Percentiles rank a stretch among this genome's conserved stretches.
phyloP scores from a whole-genome alignment of 1,284 basidiomycete genomes.

The Sporisorium graminicola region DNA sequence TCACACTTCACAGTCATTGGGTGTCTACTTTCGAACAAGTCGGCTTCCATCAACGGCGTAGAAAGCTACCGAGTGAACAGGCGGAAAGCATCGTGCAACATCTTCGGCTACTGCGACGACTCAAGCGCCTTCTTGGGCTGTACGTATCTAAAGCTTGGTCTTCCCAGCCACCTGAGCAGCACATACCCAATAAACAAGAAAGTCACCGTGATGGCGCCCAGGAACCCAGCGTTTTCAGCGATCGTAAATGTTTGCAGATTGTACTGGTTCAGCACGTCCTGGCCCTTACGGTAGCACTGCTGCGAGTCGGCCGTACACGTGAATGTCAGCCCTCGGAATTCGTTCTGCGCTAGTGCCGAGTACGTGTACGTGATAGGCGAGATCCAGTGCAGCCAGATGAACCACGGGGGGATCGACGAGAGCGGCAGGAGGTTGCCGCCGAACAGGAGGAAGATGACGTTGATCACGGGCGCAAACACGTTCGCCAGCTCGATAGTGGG shows the following conservation, averaged over 20 bases:
- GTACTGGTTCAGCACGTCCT: constrained; percentile 55
- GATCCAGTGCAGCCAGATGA: constrained; percentile 55
- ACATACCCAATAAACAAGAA: constrained; percentile 45
- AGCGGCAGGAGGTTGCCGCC: constrained; percentile 55
- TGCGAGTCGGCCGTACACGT: constrained; percentile 28
- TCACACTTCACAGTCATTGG: background rate
- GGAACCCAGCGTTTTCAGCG: constrained; percentile 53
- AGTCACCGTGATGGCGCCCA: constrained; percentile 45
- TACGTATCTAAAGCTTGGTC: constrained; percentile 37
- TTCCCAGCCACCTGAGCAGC: constrained; percentile 32
- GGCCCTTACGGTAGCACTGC: constrained; percentile 53
- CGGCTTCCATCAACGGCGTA: too few relatives aligned
- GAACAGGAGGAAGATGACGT: constrained; percentile 58
- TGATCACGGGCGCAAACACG: constrained; percentile 58
- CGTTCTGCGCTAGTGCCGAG: constrained; percentile 53
- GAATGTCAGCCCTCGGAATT: constrained; percentile 37
- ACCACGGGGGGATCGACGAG: constrained; percentile 51
- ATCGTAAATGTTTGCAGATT: constrained; percentile 51
- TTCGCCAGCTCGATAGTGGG: constrained; percentile 49
- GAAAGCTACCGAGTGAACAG: too few relatives aligned
- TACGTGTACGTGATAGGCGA: constrained; percentile 60
- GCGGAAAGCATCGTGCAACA: too few relatives aligned
- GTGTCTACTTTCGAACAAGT: too few relatives aligned
- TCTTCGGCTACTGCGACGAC: background rate
- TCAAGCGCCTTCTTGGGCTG: constrained; percentile 27